Percentiles rank a stretch among this genome's conserved stretches.
Evolutionary conservation across 129 eudicot genomes (phyloP).

Genomic region (Smallanthus sonchifolius): DNA sequence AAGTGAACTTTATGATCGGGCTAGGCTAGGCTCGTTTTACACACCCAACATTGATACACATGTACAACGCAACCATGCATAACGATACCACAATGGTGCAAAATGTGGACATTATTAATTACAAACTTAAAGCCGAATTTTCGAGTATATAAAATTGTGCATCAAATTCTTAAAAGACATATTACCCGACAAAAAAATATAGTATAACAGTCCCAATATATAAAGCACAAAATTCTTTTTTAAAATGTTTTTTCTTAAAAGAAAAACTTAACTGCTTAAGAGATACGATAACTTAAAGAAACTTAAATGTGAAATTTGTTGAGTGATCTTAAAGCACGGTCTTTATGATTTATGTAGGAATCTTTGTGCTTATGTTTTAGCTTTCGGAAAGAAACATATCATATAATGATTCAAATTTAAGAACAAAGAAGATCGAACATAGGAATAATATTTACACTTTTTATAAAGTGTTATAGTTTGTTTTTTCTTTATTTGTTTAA

Average conservation of each 20-base stretch:
- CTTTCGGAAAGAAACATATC: constrained; percentile 25
- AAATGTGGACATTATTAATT: no score
- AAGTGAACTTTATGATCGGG: no score
- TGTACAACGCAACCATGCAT: no score
- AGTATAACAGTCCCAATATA: no score
- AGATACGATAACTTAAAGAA: not conserved
- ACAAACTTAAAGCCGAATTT: no score
- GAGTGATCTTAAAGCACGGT: constrained; percentile 14
- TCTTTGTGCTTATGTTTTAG: constrained; percentile 20
- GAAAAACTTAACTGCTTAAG: not conserved
- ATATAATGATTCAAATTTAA: constrained; percentile 26
- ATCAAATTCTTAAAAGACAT: no score
- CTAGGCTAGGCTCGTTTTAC: no score
- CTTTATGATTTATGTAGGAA: constrained; percentile 16
- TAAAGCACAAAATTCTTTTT: no score
- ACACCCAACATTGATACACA: no score
- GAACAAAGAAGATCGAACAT: constrained; percentile 33
- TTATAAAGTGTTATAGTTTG: constrained; percentile 16
- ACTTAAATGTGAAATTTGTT: not conserved
- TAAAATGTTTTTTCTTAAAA: not conserved
- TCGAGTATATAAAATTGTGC: no score
- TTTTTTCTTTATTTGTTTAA: constrained; percentile 20
- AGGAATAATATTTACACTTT: constrained; percentile 35
- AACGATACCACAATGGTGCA: no score
- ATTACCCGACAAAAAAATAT: no score